Evolutionary conservation across 1,139 yeast genomes (phyloP).

Genomic region (Taphrina communis): DNA sequence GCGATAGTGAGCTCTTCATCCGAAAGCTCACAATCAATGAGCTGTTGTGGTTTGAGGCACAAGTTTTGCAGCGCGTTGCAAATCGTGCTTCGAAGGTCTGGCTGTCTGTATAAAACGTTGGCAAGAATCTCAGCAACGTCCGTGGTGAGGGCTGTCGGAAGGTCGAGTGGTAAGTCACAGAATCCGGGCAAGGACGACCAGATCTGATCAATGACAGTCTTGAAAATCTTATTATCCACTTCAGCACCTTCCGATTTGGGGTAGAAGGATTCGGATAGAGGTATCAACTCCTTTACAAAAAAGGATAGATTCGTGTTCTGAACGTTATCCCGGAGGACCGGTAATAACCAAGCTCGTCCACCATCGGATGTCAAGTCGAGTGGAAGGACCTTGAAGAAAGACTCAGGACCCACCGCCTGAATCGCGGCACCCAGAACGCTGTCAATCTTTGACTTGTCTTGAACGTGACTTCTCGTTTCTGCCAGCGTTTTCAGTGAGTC

Average conservation of each 20-base stretch:
- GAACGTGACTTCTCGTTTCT: conserved; percentile 75
- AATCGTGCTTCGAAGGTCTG: conserved; percentile 73
- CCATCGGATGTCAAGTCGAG: conserved; percentile 61
- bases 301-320: conserved; percentile 70
- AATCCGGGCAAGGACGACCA: conserved; percentile 92
- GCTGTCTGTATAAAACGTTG: conserved; percentile 73
- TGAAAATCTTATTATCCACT: conserved; percentile 53
- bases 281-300: conserved; percentile 68
- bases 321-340: conserved; percentile 86
- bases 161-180: conserved; percentile 83
- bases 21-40: conserved; percentile 53
- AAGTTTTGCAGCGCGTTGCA: conserved; percentile 80
- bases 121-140: conserved; percentile 78
- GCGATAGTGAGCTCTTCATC: conserved; percentile 65
- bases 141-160: conserved; percentile 66
- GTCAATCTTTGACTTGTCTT: conserved; percentile 79
- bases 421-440: conserved; percentile 78
- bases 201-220: conserved; percentile 59
- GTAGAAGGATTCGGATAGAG: conserved; percentile 67
- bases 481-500: conserved; percentile 75
- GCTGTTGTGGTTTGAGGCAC: conserved; percentile 76
- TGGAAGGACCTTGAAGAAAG: conserved; percentile 74
- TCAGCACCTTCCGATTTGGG: conserved; percentile 53
- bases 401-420: conserved; percentile 82
- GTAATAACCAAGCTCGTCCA: conserved; percentile 94